A percentile compares a stretch with the other conserved stretches of the same genome.
Evolutionary conservation across 2,329 filamentous ascomycete species (phyloP).

Genomic region (Massarina eburnea): DNA sequence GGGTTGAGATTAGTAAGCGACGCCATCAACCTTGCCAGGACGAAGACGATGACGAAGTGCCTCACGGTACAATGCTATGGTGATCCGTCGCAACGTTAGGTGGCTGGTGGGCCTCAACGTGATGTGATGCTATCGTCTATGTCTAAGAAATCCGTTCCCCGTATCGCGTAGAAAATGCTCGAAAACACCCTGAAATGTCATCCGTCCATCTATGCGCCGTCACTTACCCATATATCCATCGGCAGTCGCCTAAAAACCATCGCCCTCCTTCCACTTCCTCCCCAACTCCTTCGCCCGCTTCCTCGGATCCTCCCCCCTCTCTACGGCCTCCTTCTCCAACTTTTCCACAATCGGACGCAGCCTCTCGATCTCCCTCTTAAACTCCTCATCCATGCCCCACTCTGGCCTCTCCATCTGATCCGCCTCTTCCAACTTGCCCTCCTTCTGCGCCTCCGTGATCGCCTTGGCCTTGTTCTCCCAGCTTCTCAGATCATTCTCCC

Average conservation of each 20-base stretch:
- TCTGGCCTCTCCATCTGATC: constrained; percentile 41
- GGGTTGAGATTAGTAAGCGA: neutral
- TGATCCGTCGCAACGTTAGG: no score
- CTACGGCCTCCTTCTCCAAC: constrained; percentile 48
- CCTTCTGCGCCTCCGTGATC: constrained; percentile 38
- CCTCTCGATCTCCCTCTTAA: constrained; percentile 48
- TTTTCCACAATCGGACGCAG: constrained; percentile 47
- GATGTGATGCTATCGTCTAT: no score
- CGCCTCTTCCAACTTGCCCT: constrained; percentile 39
- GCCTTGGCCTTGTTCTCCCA: constrained; percentile 46
- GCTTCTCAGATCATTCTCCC: constrained; percentile 44
- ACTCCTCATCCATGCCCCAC: constrained; percentile 46
- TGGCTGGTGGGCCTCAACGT: no score
- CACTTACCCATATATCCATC: neutral
- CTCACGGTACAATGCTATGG: no score
- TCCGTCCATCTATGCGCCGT: no score
- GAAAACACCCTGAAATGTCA: neutral
- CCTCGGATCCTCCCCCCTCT: constrained; percentile 54
- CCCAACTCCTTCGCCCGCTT: constrained; percentile 56
- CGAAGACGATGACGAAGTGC: no score
- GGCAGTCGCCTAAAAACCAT: constrained; percentile 49
- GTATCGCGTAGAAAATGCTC: no score
- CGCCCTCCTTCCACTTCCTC: constrained; percentile 57
- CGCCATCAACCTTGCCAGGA: no score
- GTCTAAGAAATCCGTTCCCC: no score